Evolutionary conservation across 202 grass and related monocot genomes (phyloP).

Genomic region (Panicum virgatum): DNA sequence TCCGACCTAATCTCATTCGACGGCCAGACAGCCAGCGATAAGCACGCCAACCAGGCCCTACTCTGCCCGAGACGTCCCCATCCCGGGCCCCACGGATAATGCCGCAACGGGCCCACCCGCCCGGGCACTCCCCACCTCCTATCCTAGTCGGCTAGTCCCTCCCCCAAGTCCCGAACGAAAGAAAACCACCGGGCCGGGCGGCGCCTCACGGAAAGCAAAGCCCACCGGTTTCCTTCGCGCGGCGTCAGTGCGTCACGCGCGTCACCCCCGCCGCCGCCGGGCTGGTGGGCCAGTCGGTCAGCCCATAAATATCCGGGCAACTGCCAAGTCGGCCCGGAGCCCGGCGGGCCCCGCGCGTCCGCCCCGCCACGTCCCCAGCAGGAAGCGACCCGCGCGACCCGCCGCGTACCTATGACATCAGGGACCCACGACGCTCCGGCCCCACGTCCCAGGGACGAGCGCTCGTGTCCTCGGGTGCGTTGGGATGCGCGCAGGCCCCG

Average conservation of each 20-base stretch:
- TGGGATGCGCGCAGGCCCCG: background rate
- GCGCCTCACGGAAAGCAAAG: background rate
- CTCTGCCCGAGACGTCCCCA: background rate
- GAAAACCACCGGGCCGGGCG: conserved; percentile 11
- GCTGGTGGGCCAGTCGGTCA: too few relatives aligned
- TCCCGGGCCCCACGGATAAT: background rate
- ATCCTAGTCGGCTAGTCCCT: too few relatives aligned
- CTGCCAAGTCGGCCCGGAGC: conserved; percentile 3
- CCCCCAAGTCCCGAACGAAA: too few relatives aligned
- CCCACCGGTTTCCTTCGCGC: background rate
- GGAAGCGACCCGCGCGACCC: background rate
- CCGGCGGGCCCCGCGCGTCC: background rate
- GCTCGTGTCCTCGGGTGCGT: background rate
- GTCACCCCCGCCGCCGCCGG: background rate
- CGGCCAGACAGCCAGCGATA: background rate
- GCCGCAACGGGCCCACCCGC: background rate
- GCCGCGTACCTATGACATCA: accelerated
- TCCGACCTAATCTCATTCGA: background rate
- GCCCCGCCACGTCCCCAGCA: background rate
- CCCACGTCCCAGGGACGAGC: background rate
- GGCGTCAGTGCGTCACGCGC: background rate
- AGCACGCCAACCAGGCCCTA: background rate
- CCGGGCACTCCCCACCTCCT: too few relatives aligned
- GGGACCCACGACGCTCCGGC: accelerated
- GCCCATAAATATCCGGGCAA: background rate